These are phyloP conservation scores for Protostelium mycophagum DNA, from an alignment of 78 protist genomes.

Conservation along the genomic window DNA sequence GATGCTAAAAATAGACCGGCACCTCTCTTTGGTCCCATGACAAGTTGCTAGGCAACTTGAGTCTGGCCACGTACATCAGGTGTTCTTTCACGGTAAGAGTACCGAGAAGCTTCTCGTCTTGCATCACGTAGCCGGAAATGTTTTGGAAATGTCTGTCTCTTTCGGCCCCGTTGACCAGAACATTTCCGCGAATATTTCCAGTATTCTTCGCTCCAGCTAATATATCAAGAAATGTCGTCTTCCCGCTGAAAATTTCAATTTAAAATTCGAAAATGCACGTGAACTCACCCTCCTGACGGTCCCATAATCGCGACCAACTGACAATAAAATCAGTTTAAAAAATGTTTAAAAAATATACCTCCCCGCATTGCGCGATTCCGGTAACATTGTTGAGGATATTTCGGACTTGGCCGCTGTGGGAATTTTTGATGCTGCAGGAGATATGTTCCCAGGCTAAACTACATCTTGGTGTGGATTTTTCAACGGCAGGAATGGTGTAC, in stretches of 20 bases:
- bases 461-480: background rate
- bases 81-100: slow-evolving; percentile 68
- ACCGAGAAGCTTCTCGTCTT: slow-evolving; percentile 74
- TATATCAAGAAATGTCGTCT: slow-evolving; percentile 51
- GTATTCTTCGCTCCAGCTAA: slow-evolving; percentile 63
- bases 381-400: slow-evolving; percentile 34
- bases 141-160: slow-evolving; percentile 32
- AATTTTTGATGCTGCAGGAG: slow-evolving; percentile 9
- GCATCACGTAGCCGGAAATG: slow-evolving; percentile 70
- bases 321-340: slow-evolving; percentile 5
- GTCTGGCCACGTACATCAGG: slow-evolving; percentile 38
- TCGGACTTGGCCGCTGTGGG: background rate
- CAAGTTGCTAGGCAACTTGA: slow-evolving; percentile 49
- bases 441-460: slow-evolving; percentile 5
- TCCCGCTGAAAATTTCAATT: slow-evolving; percentile 13
- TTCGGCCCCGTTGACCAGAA: slow-evolving; percentile 45
- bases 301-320: slow-evolving; percentile 61
- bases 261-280: background rate
- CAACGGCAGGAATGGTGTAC: background rate
- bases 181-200: slow-evolving; percentile 27
- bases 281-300: slow-evolving; percentile 28
- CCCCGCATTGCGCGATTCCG: slow-evolving; percentile 5
- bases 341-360: background rate
- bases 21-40: slow-evolving; percentile 4
- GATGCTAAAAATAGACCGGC: slow-evolving; percentile 22